phyloP scores from a whole-genome alignment of 2,329 filamentous ascomycete species.

The Herpotrichia juniperi region DNA sequence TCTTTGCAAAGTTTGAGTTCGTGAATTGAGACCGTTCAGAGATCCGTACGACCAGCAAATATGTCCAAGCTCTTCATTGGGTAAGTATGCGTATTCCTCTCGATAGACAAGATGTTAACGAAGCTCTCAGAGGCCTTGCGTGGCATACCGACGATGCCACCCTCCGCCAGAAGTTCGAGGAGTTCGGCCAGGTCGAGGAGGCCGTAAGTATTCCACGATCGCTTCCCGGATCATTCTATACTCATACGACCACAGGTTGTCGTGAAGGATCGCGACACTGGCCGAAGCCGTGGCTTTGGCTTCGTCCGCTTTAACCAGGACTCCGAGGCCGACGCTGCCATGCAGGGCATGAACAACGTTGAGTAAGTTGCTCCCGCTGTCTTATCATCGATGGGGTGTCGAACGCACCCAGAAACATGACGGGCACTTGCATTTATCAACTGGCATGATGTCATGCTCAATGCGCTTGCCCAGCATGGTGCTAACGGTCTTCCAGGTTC shows the following conservation, averaged over 20 bases:
- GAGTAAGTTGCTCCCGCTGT: slow-evolving; percentile 68
- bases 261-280: slow-evolving; percentile 96
- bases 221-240: background rate
- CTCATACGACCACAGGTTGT: slow-evolving; percentile 71
- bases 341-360: slow-evolving; percentile 81
- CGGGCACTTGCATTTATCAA: background rate
- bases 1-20: slow-evolving; percentile 35
- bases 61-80: slow-evolving; percentile 98
- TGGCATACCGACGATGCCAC: slow-evolving; percentile 96
- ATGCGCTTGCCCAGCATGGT: slow-evolving; percentile 2
- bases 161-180: slow-evolving; percentile 87
- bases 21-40: slow-evolving; percentile 49
- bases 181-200: slow-evolving; percentile 91
- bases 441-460: background rate
- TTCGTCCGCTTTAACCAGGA: slow-evolving; percentile 89
- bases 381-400: background rate
- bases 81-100: slow-evolving; percentile 59
- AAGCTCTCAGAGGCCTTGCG: slow-evolving; percentile 78
- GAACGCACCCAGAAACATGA: background rate
- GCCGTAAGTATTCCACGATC: slow-evolving; percentile 71
- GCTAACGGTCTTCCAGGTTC: slow-evolving; percentile 65
- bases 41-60: slow-evolving; percentile 41
- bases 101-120: slow-evolving; percentile 8
- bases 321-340: slow-evolving; percentile 76
- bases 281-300: slow-evolving; percentile 94